Evolutionary conservation across 202 grass and related monocot genomes (phyloP).

Genomic region (Panicum virgatum): DNA sequence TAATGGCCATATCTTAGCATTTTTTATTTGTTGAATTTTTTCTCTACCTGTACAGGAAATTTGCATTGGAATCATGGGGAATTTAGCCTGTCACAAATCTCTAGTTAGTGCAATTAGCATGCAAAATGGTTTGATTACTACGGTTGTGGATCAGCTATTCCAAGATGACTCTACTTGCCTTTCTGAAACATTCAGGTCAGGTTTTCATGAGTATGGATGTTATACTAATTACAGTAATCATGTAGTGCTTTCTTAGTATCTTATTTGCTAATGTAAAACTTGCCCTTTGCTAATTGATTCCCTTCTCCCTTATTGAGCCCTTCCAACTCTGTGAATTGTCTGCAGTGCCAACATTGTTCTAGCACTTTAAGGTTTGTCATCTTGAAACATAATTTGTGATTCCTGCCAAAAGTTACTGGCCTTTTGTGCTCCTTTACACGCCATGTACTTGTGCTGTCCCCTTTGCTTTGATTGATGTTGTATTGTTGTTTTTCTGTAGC

Average conservation of each 20-base stretch:
- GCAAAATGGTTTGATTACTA: conserved; percentile 67
- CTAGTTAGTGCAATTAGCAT: conserved; percentile 59
- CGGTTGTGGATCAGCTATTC: conserved; percentile 71
- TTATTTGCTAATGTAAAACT: conserved; percentile 19
- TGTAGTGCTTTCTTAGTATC: conserved; percentile 8
- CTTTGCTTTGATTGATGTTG: conserved; percentile 8
- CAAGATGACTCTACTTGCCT: conserved; percentile 73
- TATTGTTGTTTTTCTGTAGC: conserved; percentile 11
- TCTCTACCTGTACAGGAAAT: conserved; percentile 64
- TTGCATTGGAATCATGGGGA: conserved; percentile 93
- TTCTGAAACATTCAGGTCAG: conserved; percentile 87
- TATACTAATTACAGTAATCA: not conserved
- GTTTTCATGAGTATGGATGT: not conserved
- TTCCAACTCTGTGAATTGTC: not conserved
- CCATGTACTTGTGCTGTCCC: not conserved
- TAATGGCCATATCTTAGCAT: not conserved
- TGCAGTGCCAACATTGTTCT: conserved; percentile 13
- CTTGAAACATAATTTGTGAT: conserved; percentile 29
- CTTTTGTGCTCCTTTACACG: not conserved
- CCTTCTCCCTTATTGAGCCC: not conserved
- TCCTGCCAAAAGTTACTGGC: conserved; percentile 3
- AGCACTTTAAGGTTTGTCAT: conserved; percentile 15
- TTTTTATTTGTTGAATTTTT: conserved; percentile 34
- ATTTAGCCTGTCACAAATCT: conserved; percentile 83
- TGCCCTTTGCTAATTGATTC: not conserved